phyloP scores from a whole-genome alignment of 768 basidiomycete species.

The Auriscalpium orientale region DNA sequence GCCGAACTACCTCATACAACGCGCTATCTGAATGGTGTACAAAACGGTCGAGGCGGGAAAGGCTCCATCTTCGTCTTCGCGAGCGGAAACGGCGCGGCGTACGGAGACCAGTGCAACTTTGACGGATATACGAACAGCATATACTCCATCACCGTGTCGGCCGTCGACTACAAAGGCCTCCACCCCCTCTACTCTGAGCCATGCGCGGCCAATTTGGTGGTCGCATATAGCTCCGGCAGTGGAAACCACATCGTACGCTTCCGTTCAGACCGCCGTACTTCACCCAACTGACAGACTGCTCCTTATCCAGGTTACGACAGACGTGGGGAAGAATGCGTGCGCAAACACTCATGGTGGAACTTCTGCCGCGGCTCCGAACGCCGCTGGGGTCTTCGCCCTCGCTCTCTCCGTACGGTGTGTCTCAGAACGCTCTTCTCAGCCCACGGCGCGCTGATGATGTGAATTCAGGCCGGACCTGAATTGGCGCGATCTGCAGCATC shows the following conservation, averaged over 20 bases:
- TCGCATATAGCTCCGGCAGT: constrained; percentile 91
- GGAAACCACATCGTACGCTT: constrained; percentile 83
- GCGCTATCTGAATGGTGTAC: constrained; percentile 92
- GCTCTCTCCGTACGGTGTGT: constrained; percentile 79
- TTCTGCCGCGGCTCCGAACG: constrained; percentile 96
- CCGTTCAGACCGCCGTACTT: background rate
- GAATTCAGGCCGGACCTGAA: constrained; percentile 75
- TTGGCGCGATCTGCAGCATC: constrained; percentile 94
- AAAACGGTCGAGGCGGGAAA: constrained; percentile 81
- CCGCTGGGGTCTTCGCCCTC: constrained; percentile 87
- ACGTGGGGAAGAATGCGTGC: constrained; percentile 80
- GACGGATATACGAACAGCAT: constrained; percentile 99
- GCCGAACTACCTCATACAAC: constrained; percentile 83
- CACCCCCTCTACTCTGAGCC: constrained; percentile 97
- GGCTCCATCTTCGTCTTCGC: constrained; percentile 97
- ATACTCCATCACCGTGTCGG: constrained; percentile 93
- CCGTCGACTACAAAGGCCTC: constrained; percentile 85
- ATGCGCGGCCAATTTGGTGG: constrained; percentile 96
- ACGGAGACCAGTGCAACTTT: constrained; percentile 97
- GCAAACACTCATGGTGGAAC: constrained; percentile 87
- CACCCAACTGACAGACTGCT: constrained; percentile 9
- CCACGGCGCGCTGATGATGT: constrained; percentile 3
- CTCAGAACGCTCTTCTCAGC: background rate
- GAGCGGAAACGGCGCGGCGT: constrained; percentile 88
- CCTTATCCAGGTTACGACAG: constrained; percentile 75